Evolutionary conservation across 1,284 basidiomycete species (phyloP).

Genomic region (Earliella scabrosa): DNA sequence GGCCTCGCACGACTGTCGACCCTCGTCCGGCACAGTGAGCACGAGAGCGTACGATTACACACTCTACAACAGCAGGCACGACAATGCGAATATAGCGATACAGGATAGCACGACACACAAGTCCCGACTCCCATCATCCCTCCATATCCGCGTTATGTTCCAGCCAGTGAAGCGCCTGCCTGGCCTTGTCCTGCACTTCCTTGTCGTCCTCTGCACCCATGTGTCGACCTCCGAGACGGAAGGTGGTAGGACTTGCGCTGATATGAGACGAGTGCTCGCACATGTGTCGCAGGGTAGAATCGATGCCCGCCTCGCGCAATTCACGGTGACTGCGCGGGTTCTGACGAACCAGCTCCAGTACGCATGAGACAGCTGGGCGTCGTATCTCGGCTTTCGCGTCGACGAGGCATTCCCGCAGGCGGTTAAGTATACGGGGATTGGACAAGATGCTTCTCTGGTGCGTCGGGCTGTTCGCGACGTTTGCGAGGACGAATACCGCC

Average conservation of each 20-base stretch:
- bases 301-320: constrained; percentile 48
- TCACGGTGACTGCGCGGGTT: constrained; percentile 40
- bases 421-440: constrained; percentile 52
- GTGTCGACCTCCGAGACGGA: constrained; percentile 32
- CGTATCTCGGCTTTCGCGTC: constrained; percentile 60
- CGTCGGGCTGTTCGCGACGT: constrained; percentile 62
- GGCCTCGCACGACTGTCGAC: constrained; percentile 6
- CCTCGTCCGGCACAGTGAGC: not conserved
- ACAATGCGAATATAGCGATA: constrained; percentile 10
- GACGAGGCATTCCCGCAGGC: constrained; percentile 58
- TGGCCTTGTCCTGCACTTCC: constrained; percentile 59
- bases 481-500: constrained; percentile 63
- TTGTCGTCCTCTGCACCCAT: constrained; percentile 50
- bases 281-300: constrained; percentile 48
- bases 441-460: constrained; percentile 52
- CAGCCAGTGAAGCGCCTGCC: constrained; percentile 47
- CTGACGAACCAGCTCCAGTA: constrained; percentile 52
- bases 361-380: constrained; percentile 60
- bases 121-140: constrained; percentile 13
- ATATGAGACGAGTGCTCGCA: constrained; percentile 50
- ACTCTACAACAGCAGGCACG: constrained; percentile 6
- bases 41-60: not conserved
- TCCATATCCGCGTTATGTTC: constrained; percentile 29
- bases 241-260: constrained; percentile 35
- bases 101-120: constrained; percentile 2